Conservation (phyloP, 1,139 yeast genomes). For the Magnusiomyces fungicola region DNA sequence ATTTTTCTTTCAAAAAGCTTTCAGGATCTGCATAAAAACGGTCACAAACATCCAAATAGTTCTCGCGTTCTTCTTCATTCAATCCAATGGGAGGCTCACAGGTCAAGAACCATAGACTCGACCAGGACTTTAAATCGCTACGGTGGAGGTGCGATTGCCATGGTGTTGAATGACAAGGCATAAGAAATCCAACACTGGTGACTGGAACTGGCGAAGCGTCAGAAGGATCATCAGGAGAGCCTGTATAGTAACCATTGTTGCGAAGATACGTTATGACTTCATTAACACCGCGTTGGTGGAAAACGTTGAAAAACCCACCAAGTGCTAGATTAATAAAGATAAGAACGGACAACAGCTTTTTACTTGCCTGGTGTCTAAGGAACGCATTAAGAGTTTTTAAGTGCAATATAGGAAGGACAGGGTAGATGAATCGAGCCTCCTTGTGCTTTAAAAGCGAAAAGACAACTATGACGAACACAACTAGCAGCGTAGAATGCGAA, state of each 20-base stretch:
- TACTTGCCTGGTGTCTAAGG: conserved; percentile 10
- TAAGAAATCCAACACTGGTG: conserved; percentile 64
- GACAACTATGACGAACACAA: conserved; percentile 39
- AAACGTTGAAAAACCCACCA: conserved; percentile 47
- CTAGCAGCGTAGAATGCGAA: conserved; percentile 28
- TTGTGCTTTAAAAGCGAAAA: conserved; percentile 74
- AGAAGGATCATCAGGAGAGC: not conserved
- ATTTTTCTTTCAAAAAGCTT: conserved; percentile 42
- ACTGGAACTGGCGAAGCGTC: not conserved
- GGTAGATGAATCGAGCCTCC: conserved; percentile 86
- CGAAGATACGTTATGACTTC: conserved; percentile 53
- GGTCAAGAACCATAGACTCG: conserved; percentile 66
- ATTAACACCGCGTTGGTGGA: conserved; percentile 83
- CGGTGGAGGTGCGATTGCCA: conserved; percentile 83
- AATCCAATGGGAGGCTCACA: conserved; percentile 79
- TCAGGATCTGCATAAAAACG: conserved; percentile 62
- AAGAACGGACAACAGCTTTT: conserved; percentile 19
- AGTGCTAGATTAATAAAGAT: conserved; percentile 40
- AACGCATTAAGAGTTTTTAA: conserved; percentile 14
- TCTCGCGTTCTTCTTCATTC: conserved; percentile 28
- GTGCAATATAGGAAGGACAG: conserved; percentile 69
- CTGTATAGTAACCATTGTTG: conserved; percentile 21
- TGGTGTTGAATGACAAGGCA: conserved; percentile 97
- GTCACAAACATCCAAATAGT: conserved; percentile 83
- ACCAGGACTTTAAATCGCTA: conserved; percentile 27